These are phyloP conservation scores for Leptomonas pyrrhocoris DNA, from an alignment of 208 protist genomes.

Conservation along the genomic window DNA sequence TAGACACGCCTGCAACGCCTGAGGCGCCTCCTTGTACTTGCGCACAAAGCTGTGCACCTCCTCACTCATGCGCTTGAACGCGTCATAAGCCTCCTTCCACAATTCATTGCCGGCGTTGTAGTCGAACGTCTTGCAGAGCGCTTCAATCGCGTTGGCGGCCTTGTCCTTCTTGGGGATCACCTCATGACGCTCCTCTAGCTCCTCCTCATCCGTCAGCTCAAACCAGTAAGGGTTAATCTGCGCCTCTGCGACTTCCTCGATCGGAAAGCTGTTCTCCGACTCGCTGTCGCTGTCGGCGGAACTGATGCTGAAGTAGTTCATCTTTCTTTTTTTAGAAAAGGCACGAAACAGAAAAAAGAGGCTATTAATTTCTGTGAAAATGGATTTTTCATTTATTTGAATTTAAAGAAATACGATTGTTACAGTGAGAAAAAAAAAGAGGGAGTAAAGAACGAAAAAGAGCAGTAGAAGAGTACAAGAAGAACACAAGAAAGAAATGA, in stretches of 20 bases:
- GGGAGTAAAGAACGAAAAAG: slow-evolving; percentile 16
- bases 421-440: slow-evolving; percentile 16
- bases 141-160: slow-evolving; percentile 55
- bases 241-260: slow-evolving; percentile 50
- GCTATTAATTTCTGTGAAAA: background rate
- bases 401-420: background rate
- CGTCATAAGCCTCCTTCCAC: slow-evolving; percentile 35
- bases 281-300: slow-evolving; percentile 67
- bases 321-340: slow-evolving; percentile 25
- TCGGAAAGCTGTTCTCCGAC: slow-evolving; percentile 46
- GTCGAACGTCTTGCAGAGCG: slow-evolving; percentile 55
- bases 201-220: slow-evolving; percentile 76
- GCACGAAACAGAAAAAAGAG: slow-evolving; percentile 24
- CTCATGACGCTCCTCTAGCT: slow-evolving; percentile 55
- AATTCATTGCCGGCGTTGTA: slow-evolving; percentile 48
- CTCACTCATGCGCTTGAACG: slow-evolving; percentile 42
- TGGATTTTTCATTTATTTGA: background rate
- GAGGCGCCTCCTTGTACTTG: slow-evolving; percentile 54
- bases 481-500: background rate
- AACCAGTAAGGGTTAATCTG: slow-evolving; percentile 80
- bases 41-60: slow-evolving; percentile 28
- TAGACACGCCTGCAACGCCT: slow-evolving; percentile 52
- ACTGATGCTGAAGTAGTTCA: slow-evolving; percentile 41
- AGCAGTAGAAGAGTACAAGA: background rate
- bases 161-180: slow-evolving; percentile 71